Percentiles rank a stretch among this genome's conserved stretches.
Evolutionary conservation across 106 monocot genomes (phyloP).

Genomic region (Phalaenopsis aphrodite): DNA sequence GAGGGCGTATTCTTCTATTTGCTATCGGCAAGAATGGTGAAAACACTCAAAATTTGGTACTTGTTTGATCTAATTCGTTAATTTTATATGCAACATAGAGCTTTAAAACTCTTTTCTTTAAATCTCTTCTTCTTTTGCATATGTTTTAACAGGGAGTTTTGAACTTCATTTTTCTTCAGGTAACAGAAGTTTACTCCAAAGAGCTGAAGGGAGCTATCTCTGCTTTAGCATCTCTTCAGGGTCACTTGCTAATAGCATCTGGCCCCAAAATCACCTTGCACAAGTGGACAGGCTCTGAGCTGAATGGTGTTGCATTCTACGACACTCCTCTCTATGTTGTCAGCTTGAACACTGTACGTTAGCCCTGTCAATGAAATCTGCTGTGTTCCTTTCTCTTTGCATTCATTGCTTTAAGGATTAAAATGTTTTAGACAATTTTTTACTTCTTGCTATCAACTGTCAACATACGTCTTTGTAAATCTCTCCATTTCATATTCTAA

Average conservation of each 20-base stretch:
- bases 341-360: conserved; percentile 91
- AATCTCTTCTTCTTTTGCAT: background rate
- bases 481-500: background rate
- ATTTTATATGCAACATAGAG: background rate
- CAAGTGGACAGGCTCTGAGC: conserved; percentile 90
- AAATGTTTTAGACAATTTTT: background rate
- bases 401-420: background rate
- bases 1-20: conserved; percentile 83
- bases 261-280: conserved; percentile 88
- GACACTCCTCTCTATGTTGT: conserved; percentile 97
- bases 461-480: background rate
- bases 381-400: background rate
- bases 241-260: conserved; percentile 89
- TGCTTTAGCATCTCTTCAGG: conserved; percentile 93
- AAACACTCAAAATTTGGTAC: conserved; percentile 66
- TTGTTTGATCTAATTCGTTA: background rate
- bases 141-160: background rate
- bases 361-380: background rate
- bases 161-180: conserved; percentile 28
- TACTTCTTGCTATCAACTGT: background rate
- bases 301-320: conserved; percentile 97
- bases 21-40: conserved; percentile 60
- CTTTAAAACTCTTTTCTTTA: background rate
- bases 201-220: conserved; percentile 95
- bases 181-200: conserved; percentile 87